phyloP scores from a whole-genome alignment of 192 early-diverging fungal species.

The Coemansia sp. region DNA sequence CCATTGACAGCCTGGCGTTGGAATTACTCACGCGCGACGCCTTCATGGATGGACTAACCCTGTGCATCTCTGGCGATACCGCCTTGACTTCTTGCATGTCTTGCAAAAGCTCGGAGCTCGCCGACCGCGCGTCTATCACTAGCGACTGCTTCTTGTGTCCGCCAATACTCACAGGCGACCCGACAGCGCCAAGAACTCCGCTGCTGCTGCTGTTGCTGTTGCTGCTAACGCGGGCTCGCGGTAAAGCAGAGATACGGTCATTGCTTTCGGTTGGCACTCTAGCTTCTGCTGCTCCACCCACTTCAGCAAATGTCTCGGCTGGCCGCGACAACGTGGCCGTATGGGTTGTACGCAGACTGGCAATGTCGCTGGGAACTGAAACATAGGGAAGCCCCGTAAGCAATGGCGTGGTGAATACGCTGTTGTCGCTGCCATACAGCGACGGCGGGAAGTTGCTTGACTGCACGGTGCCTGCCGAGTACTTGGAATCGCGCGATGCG shows the following conservation, averaged over 20 bases:
- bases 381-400: conserved; percentile 34
- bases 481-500: conserved; percentile 28
- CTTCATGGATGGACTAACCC: conserved; percentile 10
- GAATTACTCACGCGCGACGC: neutral
- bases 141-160: conserved; percentile 51
- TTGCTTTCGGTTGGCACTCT: neutral
- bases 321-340: neutral
- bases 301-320: neutral
- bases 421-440: conserved; percentile 53
- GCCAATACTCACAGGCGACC: conserved; percentile 51
- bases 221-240: neutral
- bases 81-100: conserved; percentile 28
- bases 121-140: conserved; percentile 38
- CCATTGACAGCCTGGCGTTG: neutral
- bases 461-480: conserved; percentile 33
- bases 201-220: conserved; percentile 4
- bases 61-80: conserved; percentile 19
- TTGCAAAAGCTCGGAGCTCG: conserved; percentile 38
- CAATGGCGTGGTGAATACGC: conserved; percentile 44
- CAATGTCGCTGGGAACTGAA: conserved; percentile 48
- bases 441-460: conserved; percentile 53
- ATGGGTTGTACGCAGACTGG: conserved; percentile 37
- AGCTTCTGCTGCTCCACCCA: too few species aligned
- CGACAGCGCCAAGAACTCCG: conserved; percentile 29
- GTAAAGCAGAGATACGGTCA: neutral